Base-by-base conservation (phyloP, 1,139 yeast species). In the Wickerhamomyces sp. region DNA sequence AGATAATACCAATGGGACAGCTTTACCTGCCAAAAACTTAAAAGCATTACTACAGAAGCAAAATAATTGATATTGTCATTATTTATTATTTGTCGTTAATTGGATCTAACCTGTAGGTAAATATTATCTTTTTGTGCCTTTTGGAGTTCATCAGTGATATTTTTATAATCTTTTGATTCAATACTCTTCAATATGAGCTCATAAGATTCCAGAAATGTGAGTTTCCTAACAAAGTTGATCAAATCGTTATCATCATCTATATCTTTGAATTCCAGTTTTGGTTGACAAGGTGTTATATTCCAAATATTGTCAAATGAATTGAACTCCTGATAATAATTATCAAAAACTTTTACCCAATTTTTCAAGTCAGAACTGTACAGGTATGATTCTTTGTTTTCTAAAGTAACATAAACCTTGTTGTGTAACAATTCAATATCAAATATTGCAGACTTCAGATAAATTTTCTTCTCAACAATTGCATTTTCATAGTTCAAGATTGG, bases 1-100 rank as follows among this genome's bases (percentile, higher is more conserved):
- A 13, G 56, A 65, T 34, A 79, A 79, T 30, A 79, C 86, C 0
- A 64, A 73, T 31, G 87, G 88, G 0, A 67, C 72, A 4, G 69
- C 68, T 31, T 51, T 57, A 28, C 74, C 68, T 3, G 66, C 65
- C 41, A 46, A 58, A 46, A 47, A 57, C 31, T 31, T 58, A 32
- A 43, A 43, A 15, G 43, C 64, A 14, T 44, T 63, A 9, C 37
- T 55, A 22, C 16, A 35, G 16, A 20, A 18, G 7, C 27, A 27
- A 13, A 5, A 26, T n/a, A n/a, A 20, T 30, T 19, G 16, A n/a
- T 27, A 8, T 7, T 12, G 13, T 24, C 27, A 24, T 21, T 21
- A 21, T 7, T 21, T 7, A 21, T 10, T 21, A 10, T 17, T 18
- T 15, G 12, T 10, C 12, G 19, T 26, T 7, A 15, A 14, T 28